Base-by-base conservation (phyloP, 2,329 filamentous ascomycete genomes). In the Colletotrichum coccodes region DNA sequence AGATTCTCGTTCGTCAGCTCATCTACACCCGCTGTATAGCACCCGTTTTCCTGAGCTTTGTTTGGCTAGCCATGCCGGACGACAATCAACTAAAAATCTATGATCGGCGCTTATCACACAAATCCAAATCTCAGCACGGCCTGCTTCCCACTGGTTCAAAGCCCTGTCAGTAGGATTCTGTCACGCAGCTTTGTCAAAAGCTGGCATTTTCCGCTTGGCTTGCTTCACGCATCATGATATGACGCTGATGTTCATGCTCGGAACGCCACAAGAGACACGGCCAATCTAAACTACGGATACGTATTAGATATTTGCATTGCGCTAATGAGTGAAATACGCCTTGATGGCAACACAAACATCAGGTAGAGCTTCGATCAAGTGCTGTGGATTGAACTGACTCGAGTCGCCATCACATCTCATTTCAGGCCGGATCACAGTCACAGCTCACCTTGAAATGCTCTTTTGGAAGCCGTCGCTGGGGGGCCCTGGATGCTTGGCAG, bases 401-500 rank as follows among this genome's bases (percentile, higher is more conserved):
- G 23, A 18, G 18, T 34, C 34, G 21, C 36, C 26, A 49, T 71
- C 67, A 68, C 49, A 71, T 64, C 50, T 70, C 70, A 70, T 63
- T 67, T 67, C 44, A 30, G 28, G 26, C 26, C 32, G 30, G 26
- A 63, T 53, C 70, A 70, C 62, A 60, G n/a, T 68, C 38, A 49
- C 47, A 62, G 36, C 42, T 38, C 53, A 47, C 46, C 34, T 44
- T 23, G 26, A 26, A 30, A 56, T 42, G 36, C 32, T 16, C 36
- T 56, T 50, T 50, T 18, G 28, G 21, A 36, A 46, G 44, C 54
- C 56, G 32, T 28, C 16, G 34, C 50, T 53, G 26, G 38, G 63
- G 63, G 52, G 28, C 57, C 67, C 44, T 68, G 63, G 38, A 70
- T 70, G 50, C 67, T 70, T 68, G 67, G 67, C 64, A 63, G 38